These are phyloP conservation scores for Heliophila coronopifolia DNA, from an alignment of 441 rosid species.

Conservation along the genomic window DNA sequence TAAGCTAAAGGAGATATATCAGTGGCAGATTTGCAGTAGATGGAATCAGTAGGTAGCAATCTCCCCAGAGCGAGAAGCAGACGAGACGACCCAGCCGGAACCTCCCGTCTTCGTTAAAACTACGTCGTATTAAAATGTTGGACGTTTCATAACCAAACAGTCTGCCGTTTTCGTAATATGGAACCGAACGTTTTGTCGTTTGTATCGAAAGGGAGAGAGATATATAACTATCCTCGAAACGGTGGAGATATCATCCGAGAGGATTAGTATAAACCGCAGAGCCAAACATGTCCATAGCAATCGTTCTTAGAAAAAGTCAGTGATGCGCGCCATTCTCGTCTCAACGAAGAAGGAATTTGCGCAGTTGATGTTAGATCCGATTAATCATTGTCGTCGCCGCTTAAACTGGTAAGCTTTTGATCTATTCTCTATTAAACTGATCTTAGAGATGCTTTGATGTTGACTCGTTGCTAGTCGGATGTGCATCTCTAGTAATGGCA, in stretches of 20 bases:
- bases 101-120: neutral
- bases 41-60: constrained; percentile 12
- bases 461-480: neutral
- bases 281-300: constrained; percentile 1
- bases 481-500: constrained; percentile 3
- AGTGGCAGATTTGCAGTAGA: constrained; percentile 27
- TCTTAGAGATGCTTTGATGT: constrained; percentile 7
- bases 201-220: too few relatives aligned
- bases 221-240: neutral
- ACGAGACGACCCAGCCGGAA: neutral
- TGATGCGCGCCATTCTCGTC: too few relatives aligned
- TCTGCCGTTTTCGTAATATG: constrained; percentile 1
- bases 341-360: too few relatives aligned
- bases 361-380: constrained; percentile 1
- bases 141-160: neutral
- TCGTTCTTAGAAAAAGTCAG: too few relatives aligned
- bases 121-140: neutral
- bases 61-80: neutral
- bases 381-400: neutral
- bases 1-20: constrained; percentile 7
- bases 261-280: neutral
- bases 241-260: neutral
- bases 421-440: neutral
- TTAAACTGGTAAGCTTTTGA: constrained; percentile 20
- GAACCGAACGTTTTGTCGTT: constrained; percentile 5